These are phyloP conservation scores for Talaromyces verruculosus DNA, from an alignment of 2,329 filamentous ascomycete species.

Conservation along the genomic window DNA sequence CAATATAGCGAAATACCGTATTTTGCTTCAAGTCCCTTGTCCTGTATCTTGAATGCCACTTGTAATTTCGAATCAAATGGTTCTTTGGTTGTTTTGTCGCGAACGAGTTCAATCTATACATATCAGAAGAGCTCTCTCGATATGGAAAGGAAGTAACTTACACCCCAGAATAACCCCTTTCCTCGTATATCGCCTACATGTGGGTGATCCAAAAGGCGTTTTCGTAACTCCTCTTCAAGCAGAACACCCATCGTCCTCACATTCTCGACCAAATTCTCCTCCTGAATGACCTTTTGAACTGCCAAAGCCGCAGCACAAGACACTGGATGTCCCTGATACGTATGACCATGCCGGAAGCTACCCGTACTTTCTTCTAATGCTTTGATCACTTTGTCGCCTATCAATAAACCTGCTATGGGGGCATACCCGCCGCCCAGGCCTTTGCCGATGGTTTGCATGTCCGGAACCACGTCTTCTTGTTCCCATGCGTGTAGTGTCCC, in stretches of 20 bases:
- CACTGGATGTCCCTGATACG: constrained; percentile 61
- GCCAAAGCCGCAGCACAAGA: constrained; percentile 61
- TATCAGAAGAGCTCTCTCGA: neutral
- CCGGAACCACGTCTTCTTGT: constrained; percentile 57
- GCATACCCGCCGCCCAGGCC: constrained; percentile 59
- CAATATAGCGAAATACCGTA: constrained; percentile 63
- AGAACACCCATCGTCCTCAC: constrained; percentile 55
- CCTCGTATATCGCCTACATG: constrained; percentile 61
- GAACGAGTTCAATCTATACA: constrained; percentile 56
- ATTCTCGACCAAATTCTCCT: constrained; percentile 60
- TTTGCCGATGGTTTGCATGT: constrained; percentile 62
- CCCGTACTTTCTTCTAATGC: constrained; percentile 49
- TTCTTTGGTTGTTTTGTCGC: constrained; percentile 54
- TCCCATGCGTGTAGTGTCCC: constrained; percentile 61
- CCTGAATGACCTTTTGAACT: constrained; percentile 59
- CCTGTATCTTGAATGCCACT: constrained; percentile 53
- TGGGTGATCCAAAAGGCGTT: constrained; percentile 46
- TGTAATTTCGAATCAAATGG: constrained; percentile 50
- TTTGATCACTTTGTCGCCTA: constrained; percentile 51
- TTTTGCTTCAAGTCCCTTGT: constrained; percentile 47
- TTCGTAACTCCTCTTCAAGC: constrained; percentile 45
- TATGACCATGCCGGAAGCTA: constrained; percentile 59
- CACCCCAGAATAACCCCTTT: constrained; percentile 59
- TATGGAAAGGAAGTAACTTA: constrained; percentile 37
- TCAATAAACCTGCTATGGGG: constrained; percentile 56